A percentile compares a stretch with the other conserved stretches of the same genome.
Evolutionary conservation across 257 asterid genomes (phyloP).

Genomic region (Fraxinus cuspidata): DNA sequence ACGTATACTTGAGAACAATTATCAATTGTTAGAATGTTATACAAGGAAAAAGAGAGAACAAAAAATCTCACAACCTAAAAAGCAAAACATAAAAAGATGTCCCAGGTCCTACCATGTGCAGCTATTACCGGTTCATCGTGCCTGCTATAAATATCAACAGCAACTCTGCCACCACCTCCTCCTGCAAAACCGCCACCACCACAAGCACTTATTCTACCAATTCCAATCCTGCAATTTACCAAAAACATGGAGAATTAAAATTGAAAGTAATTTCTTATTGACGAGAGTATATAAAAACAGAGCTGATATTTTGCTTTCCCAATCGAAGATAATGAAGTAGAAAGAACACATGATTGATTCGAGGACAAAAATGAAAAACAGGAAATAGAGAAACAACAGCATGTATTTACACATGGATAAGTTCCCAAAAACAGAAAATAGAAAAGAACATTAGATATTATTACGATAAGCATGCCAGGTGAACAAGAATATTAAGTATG

Average conservation of each 20-base stretch:
- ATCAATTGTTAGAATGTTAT: neutral
- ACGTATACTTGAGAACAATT: neutral
- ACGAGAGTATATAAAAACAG: neutral
- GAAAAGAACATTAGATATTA: neutral
- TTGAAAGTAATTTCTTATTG: neutral
- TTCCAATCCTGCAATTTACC: constrained; percentile 83
- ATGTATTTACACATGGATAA: neutral
- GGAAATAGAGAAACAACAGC: neutral
- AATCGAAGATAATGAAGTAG: constrained; percentile 10
- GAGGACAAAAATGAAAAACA: constrained; percentile 9
- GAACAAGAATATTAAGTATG: neutral
- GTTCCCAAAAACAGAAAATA: constrained; percentile 8
- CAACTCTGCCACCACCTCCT: constrained; percentile 96
- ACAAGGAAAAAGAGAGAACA: neutral
- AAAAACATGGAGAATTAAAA: constrained; percentile 25
- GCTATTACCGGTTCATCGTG: constrained; percentile 85
- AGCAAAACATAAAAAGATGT: neutral
- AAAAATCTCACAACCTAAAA: neutral
- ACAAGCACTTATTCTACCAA: constrained; percentile 81
- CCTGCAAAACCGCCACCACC: constrained; percentile 98
- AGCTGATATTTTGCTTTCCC: constrained; percentile 2
- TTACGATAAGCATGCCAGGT: neutral
- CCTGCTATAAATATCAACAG: constrained; percentile 91
- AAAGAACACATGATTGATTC: neutral
- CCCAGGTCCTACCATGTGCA: constrained; percentile 64